Evolutionary conservation across 1,284 basidiomycete genomes (phyloP).

Genomic region (Neolentinus lepideus): DNA sequence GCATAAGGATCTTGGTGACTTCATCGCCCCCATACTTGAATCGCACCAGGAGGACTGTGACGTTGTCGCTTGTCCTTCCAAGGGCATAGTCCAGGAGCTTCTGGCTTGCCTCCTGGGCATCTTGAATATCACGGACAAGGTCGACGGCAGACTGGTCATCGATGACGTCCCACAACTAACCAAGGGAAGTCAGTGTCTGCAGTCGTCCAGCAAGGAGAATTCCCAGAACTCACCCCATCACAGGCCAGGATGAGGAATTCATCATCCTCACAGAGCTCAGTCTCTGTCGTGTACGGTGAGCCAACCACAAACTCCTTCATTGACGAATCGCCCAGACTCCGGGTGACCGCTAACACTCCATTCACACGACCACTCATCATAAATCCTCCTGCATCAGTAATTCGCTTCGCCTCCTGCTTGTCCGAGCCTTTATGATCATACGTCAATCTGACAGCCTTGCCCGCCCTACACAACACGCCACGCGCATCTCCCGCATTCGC

Average conservation of each 20-base stretch:
- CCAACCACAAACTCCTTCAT: conserved; percentile 99
- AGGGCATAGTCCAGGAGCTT: conserved; percentile 83
- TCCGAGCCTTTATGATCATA: conserved; percentile 99
- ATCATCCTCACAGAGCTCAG: conserved; percentile 84
- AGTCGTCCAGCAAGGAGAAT: conserved; percentile 1
- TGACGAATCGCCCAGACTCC: conserved; percentile 92
- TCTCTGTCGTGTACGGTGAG: conserved; percentile 96
- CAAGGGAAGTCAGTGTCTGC: conserved; percentile 9
- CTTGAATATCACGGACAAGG: conserved; percentile 65
- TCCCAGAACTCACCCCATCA: conserved; percentile 74
- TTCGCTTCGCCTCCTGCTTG: conserved; percentile 94
- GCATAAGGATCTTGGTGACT: not conserved
- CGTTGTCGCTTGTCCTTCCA: conserved; percentile 13
- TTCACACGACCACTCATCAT: conserved; percentile 99
- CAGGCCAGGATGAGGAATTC: conserved; percentile 96
- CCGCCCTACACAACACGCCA: conserved; percentile 83
- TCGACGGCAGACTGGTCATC: conserved; percentile 92
- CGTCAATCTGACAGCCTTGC: conserved; percentile 88
- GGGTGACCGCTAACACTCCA: conserved; percentile 93
- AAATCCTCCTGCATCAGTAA: conserved; percentile 96
- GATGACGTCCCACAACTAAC: conserved; percentile 93
- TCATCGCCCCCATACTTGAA: conserved; percentile 75
- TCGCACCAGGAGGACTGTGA: conserved; percentile 70
- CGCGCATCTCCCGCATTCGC: conserved; percentile 96
- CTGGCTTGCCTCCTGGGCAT: conserved; percentile 81